Conservation (phyloP, 331 rosid genomes). For the Stylosanthes scabra region DNA sequence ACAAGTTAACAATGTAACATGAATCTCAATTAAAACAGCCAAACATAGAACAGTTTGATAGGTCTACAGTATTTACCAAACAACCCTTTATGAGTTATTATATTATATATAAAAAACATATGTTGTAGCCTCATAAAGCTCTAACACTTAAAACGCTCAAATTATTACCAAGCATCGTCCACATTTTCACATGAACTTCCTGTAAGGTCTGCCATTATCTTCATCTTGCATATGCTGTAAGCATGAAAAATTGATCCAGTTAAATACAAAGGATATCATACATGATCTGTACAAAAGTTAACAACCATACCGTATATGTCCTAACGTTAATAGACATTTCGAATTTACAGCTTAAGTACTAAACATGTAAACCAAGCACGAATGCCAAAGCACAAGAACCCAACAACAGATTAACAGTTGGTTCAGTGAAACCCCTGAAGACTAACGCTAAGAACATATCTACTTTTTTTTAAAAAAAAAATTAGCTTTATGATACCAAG, state of each 20-base stretch:
- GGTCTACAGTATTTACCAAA: slow-evolving; percentile 34
- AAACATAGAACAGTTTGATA: slow-evolving; percentile 28
- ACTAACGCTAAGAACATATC: not conserved
- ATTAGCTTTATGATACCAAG: not conserved
- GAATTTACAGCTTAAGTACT: not conserved
- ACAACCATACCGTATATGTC: not conserved
- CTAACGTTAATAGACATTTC: slow-evolving; percentile 5
- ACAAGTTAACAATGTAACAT: slow-evolving; percentile 26
- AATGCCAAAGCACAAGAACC: not conserved
- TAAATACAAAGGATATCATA: not conserved
- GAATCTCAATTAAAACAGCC: slow-evolving; percentile 24
- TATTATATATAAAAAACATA: slow-evolving; percentile 39
- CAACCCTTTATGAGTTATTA: slow-evolving; percentile 33
- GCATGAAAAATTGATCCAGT: slow-evolving; percentile 5
- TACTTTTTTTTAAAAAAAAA: no score
- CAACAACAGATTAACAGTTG: not conserved
- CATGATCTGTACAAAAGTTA: not conserved
- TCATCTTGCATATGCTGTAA: slow-evolving; percentile 98
- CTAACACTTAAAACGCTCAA: slow-evolving; percentile 36
- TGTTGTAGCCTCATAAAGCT: slow-evolving; percentile 45
- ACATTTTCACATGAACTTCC: slow-evolving; percentile 75
- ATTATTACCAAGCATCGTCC: slow-evolving; percentile 52
- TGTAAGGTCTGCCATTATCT: slow-evolving; percentile 88
- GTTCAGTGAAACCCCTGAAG: not conserved
- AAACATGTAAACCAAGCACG: slow-evolving; percentile 4